phyloP scores from a whole-genome alignment of 352 stramenopile genomes.

The Phytophthora colocasiae region DNA sequence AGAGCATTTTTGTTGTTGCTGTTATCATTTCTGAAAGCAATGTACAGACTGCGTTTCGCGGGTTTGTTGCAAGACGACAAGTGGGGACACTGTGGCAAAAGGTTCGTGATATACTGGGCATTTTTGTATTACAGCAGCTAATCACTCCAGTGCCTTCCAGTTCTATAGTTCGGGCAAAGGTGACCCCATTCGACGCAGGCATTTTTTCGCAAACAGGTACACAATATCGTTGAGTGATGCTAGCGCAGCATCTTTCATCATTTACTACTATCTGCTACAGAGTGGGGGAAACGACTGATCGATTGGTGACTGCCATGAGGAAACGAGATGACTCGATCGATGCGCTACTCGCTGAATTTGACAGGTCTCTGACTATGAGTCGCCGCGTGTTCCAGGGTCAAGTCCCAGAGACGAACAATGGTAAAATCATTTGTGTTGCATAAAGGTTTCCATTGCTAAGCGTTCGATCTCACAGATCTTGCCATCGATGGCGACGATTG shows the following conservation, averaged over 20 bases:
- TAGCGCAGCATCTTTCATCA: neutral
- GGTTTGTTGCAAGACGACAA: conserved; percentile 37
- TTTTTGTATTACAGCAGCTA: neutral
- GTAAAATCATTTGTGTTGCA: conserved; percentile 8
- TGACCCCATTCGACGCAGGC: conserved; percentile 50
- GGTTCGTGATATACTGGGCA: conserved; percentile 12
- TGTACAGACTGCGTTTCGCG: conserved; percentile 44
- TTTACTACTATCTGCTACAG: conserved; percentile 25
- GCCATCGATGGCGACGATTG: conserved; percentile 42
- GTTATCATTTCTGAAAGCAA: no score
- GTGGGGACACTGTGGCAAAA: conserved; percentile 41
- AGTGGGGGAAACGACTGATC: conserved; percentile 63
- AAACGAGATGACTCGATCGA: conserved; percentile 84
- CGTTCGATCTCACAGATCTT: neutral
- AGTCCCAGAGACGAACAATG: conserved; percentile 45
- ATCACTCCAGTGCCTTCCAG: conserved; percentile 27
- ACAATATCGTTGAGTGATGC: no score
- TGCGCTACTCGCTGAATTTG: conserved; percentile 77
- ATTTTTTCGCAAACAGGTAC: conserved; percentile 77
- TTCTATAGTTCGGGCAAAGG: conserved; percentile 76
- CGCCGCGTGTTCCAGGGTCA: conserved; percentile 65
- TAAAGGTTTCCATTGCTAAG: neutral
- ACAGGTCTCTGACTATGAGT: conserved; percentile 70
- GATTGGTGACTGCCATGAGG: conserved; percentile 64
- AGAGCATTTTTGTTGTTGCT: neutral